phyloP scores from a whole-genome alignment of 495 filamentous ascomycete species.

The Penicillium bialowiezense region DNA sequence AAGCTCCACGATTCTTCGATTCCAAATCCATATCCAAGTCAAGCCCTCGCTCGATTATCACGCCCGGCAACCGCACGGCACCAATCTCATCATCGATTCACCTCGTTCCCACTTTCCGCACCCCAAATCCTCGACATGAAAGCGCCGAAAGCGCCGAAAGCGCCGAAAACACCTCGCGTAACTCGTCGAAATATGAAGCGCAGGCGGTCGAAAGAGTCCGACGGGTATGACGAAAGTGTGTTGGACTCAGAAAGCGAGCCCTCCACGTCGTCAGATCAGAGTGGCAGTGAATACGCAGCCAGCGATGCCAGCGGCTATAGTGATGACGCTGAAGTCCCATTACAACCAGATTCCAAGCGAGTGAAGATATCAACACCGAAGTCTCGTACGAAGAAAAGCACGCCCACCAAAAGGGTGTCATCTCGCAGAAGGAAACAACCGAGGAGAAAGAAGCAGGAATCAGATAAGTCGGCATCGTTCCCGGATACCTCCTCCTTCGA shows the following conservation, averaged over 20 bases:
- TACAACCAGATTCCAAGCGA: neutral
- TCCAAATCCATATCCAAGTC: no score
- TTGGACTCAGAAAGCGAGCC: neutral
- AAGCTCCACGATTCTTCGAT: no score
- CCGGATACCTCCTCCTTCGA: neutral
- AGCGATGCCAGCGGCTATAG: conserved; percentile 3
- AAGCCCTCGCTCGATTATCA: no score
- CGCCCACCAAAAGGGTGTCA: neutral
- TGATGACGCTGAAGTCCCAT: neutral
- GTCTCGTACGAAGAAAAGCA: neutral
- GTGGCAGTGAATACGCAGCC: neutral
- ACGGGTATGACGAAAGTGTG: neutral
- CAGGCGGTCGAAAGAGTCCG: neutral
- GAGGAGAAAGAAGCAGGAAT: neutral
- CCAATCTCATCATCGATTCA: no score
- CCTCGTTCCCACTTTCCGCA: no score
- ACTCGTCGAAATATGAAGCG: neutral
- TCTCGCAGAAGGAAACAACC: neutral
- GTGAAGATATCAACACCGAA: neutral
- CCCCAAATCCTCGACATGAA: no score
- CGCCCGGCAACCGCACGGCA: no score
- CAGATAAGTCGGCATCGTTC: neutral
- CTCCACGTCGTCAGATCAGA: neutral
- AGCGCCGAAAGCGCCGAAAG: no score
- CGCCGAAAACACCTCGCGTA: no score